phyloP scores from a whole-genome alignment of 2,329 filamentous ascomycete genomes.

The Microcera coccophila region DNA sequence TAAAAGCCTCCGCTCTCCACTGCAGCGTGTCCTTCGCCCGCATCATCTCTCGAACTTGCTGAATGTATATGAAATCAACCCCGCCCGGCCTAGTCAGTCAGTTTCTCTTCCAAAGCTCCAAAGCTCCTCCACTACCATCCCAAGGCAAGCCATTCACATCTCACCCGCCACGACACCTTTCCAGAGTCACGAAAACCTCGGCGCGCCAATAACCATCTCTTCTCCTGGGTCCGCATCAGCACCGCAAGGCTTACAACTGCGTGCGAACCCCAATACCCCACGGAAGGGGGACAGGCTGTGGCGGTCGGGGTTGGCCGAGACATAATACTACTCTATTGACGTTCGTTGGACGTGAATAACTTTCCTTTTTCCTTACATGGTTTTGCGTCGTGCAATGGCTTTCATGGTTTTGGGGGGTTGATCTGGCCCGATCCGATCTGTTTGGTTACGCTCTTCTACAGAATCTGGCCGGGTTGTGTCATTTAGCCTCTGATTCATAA shows the following conservation, averaged over 20 bases:
- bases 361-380: slow-evolving; percentile 18
- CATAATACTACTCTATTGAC: too few relatives aligned
- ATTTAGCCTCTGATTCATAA: slow-evolving; percentile 40
- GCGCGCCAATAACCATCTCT: slow-evolving; percentile 7
- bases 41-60: slow-evolving; percentile 19
- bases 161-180: background rate
- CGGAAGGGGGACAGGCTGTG: slow-evolving; percentile 6
- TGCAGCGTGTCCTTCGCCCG: slow-evolving; percentile 20
- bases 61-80: slow-evolving; percentile 29
- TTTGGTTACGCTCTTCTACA: slow-evolving; percentile 17
- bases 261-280: background rate
- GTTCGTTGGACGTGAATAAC: background rate
- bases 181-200: slow-evolving; percentile 1
- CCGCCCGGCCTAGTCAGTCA: slow-evolving; percentile 19
- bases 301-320: background rate
- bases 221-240: slow-evolving; percentile 3
- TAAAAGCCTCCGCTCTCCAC: slow-evolving; percentile 10
- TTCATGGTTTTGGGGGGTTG: slow-evolving; percentile 14
- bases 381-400: slow-evolving; percentile 10
- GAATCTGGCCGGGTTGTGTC: slow-evolving; percentile 26
- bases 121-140: background rate
- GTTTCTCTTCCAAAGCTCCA: slow-evolving; percentile 9
- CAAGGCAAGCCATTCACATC: background rate
- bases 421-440: slow-evolving; percentile 10
- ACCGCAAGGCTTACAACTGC: slow-evolving; percentile 6